Percentiles rank a stretch among this genome's conserved stretches.
These are phyloP conservation scores for Pichia sp. DNA, from an alignment of 1,139 yeast species.

Conservation along the genomic window DNA sequence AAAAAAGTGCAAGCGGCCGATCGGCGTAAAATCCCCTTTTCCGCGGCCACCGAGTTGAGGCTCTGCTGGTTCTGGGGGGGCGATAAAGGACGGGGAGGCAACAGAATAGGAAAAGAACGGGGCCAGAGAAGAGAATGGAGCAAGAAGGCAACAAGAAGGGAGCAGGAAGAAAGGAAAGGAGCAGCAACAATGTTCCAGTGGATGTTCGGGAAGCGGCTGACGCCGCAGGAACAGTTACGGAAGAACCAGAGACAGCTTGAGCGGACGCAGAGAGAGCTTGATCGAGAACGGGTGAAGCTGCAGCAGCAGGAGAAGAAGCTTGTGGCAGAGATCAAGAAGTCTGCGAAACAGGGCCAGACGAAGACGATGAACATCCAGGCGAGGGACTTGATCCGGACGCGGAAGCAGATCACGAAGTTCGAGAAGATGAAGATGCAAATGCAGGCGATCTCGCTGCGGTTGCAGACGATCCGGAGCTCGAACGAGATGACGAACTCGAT, in stretches of 20 bases:
- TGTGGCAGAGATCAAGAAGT: slow-evolving; percentile 77
- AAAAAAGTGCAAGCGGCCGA: neutral
- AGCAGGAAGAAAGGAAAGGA: neutral
- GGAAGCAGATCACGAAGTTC: slow-evolving; percentile 71
- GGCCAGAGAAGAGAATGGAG: no score
- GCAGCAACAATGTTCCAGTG: slow-evolving; percentile 67
- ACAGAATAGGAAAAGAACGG: neutral
- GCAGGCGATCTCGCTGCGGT: slow-evolving; percentile 87
- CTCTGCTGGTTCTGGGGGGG: neutral
- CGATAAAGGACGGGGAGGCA: neutral
- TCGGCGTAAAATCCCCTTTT: no score
- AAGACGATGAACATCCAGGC: slow-evolving; percentile 93
- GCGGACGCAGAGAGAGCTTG: slow-evolving; percentile 87
- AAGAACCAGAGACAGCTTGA: slow-evolving; percentile 93
- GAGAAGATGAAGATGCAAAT: slow-evolving; percentile 92
- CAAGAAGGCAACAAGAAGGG: slow-evolving; percentile 21
- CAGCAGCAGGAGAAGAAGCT: slow-evolving; percentile 90
- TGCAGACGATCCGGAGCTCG: slow-evolving; percentile 85
- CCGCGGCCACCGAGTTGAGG: no score
- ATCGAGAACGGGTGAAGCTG: slow-evolving; percentile 77
- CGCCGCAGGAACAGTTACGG: slow-evolving; percentile 92
- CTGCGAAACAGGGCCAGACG: slow-evolving; percentile 86
- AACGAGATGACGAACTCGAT: slow-evolving; percentile 94
- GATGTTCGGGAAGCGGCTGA: slow-evolving; percentile 90
- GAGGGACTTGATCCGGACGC: slow-evolving; percentile 85